Base-by-base conservation (phyloP, 2,329 filamentous ascomycete genomes). In the Trichoderma sp. region DNA sequence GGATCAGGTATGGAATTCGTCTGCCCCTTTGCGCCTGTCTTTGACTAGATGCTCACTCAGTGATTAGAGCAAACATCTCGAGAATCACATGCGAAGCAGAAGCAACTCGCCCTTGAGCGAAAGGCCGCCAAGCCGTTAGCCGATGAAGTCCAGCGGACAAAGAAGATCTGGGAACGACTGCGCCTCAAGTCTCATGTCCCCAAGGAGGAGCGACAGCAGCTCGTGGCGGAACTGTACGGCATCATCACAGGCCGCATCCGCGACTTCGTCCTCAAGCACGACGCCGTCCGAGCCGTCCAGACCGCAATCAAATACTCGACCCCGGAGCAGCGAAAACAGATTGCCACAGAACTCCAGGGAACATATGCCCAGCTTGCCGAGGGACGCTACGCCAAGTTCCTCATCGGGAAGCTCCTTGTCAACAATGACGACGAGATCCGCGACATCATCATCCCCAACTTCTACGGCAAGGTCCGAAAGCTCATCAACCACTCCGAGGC, bases 251-350 rank as follows among this genome's bases (percentile, higher is more conserved):
- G 93, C 61, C 88, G 91, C 65, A 90, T 98, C 72, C 92, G 92
- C 78, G 95, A 98, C 68, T 97, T 98, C 71, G 94, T 97, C 21
- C 91, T 99, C 80, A 99, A 99, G 85, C 95, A 99, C 77, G 95
- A 99, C 76, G 92, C 93, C 43, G 94, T 97, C n/a, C 87, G 95
- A 71, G 93, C 97, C 48, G 90, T 99, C 28, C 95, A 99, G 80
- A 97, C 93, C 14, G 95, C 94, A 44, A 87, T 99, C 79, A 99
- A 99, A 78, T 99, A 99, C 78, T 90, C 92, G 55, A 96, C 90
- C 52, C 83, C 88, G 63, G 89, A 91, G 67, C 93, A 97, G 79
- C 86, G 92, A 74, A 91, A 89, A 77, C 87, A 89, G 80, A 97
- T 99, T 72, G 92, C 93, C 9, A 83, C 82, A 66, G 95, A 99